A percentile compares a stretch with the other conserved stretches of the same genome.
These are phyloP conservation scores for Saussurea involucrata DNA, from an alignment of 129 eudicot species.

Conservation along the genomic window DNA sequence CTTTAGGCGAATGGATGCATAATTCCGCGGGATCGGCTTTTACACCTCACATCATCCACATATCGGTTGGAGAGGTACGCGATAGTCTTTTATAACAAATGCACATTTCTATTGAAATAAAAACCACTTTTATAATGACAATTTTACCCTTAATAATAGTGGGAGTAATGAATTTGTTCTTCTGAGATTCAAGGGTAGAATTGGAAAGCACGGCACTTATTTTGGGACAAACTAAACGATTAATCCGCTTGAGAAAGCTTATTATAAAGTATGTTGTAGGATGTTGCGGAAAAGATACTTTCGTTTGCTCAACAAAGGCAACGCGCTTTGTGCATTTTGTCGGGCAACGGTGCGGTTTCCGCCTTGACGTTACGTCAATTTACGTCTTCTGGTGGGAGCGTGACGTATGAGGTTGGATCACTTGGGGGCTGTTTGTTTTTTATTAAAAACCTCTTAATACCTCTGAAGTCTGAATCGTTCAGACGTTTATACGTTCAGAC, in stretches of 20 bases:
- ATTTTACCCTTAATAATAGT: neutral
- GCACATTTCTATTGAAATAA: neutral
- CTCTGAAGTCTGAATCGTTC: too few relatives aligned
- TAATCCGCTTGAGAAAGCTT: neutral
- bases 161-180: neutral
- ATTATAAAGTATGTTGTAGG: conserved; percentile 36
- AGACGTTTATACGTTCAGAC: too few relatives aligned
- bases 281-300: conserved; percentile 68
- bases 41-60: conserved; percentile 84
- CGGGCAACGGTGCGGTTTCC: conserved; percentile 77
- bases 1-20: conserved; percentile 94
- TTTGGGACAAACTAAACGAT: neutral
- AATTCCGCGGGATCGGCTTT: conserved; percentile 90
- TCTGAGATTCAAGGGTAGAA: neutral
- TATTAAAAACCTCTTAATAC: too few relatives aligned
- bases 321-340: conserved; percentile 77
- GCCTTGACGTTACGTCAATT: conserved; percentile 74
- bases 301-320: conserved; percentile 81
- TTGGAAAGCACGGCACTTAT: neutral
- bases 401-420: conserved; percentile 74
- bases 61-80: conserved; percentile 76
- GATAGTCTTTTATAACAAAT: neutral
- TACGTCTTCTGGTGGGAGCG: conserved; percentile 50
- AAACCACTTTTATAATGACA: neutral
- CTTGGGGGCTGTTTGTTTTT: neutral